A percentile compares a stretch with the other conserved stretches of the same genome.
Conservation (phyloP, 148 eudicot species). For the Rhododendron kiyosumense region DNA sequence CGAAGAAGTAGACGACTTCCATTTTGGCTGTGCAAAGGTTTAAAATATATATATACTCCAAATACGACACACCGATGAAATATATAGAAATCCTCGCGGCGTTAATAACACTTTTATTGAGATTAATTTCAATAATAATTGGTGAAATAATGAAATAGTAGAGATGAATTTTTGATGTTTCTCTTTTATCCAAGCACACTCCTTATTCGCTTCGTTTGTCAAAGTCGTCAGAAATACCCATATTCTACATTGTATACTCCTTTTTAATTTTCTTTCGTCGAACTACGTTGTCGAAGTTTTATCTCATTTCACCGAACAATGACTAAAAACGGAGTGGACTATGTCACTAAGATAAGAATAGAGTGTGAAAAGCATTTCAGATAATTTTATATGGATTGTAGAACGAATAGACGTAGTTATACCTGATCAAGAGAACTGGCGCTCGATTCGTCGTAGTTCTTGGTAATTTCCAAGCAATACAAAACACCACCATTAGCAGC, state of each 20-base stretch:
- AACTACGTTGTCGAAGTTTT: background rate
- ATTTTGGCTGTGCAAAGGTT: background rate
- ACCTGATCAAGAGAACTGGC: conserved; percentile 64
- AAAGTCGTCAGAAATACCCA: background rate
- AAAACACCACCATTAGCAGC: conserved; percentile 41
- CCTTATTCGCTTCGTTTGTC: background rate
- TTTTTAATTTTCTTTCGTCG: background rate
- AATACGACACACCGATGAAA: too few relatives aligned
- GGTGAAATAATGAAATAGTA: too few relatives aligned
- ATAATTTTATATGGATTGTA: background rate
- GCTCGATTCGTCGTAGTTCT: conserved; percentile 49
- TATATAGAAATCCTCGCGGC: too few relatives aligned
- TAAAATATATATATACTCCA: background rate
- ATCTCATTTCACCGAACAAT: background rate
- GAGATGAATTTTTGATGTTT: too few relatives aligned
- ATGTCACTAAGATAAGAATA: background rate
- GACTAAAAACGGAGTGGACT: background rate
- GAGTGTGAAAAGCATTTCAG: background rate
- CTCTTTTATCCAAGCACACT: background rate
- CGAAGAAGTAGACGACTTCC: background rate
- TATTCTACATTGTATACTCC: too few relatives aligned
- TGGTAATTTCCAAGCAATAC: conserved; percentile 83
- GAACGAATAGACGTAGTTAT: background rate
- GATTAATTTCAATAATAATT: too few relatives aligned
- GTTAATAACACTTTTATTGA: too few relatives aligned